These are phyloP conservation scores for Nothophaeocryptopus gaeumannii DNA, from an alignment of 2,329 filamentous ascomycete genomes.

Conservation along the genomic window DNA sequence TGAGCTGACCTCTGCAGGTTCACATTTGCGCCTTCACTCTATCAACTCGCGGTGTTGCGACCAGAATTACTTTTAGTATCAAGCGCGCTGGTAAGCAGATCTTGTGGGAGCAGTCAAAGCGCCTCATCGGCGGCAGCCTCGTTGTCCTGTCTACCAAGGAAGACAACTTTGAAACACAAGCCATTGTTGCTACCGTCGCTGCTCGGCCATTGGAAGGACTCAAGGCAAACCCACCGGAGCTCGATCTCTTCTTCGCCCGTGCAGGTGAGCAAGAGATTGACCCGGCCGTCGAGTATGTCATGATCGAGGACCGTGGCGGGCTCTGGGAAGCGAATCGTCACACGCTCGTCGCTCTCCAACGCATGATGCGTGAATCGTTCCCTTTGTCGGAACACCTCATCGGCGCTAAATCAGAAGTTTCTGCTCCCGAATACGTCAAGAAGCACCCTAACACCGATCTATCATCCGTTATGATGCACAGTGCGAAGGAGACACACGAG, in stretches of 20 bases:
- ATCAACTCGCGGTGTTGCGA: constrained; percentile 60
- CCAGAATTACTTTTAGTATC: constrained; percentile 68
- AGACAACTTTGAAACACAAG: constrained; percentile 64
- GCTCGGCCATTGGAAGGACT: constrained; percentile 64
- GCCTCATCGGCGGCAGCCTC: constrained; percentile 54
- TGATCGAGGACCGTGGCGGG: constrained; percentile 71
- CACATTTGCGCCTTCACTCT: constrained; percentile 65
- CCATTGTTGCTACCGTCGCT: constrained; percentile 69
- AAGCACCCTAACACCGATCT: constrained; percentile 52
- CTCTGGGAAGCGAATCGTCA: constrained; percentile 78
- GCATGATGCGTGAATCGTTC: constrained; percentile 57
- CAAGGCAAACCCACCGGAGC: constrained; percentile 63
- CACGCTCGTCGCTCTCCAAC: constrained; percentile 70
- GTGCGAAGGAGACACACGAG: constrained; percentile 38
- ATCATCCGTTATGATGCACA: constrained; percentile 29
- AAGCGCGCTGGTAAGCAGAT: constrained; percentile 64
- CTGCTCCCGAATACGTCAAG: constrained; percentile 53
- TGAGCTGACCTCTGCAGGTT: constrained; percentile 51
- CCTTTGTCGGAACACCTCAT: constrained; percentile 62
- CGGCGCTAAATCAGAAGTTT: constrained; percentile 44
- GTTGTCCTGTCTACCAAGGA: constrained; percentile 53
- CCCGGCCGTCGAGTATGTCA: constrained; percentile 66
- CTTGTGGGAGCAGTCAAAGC: constrained; percentile 62
- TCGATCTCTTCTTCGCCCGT: constrained; percentile 72
- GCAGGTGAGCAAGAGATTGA: constrained; percentile 64